A percentile compares a stretch with the other conserved stretches of the same genome.
Evolutionary conservation across 805 yeast species (phyloP).

Genomic region (Kregervanrija pseudodelftensis): DNA sequence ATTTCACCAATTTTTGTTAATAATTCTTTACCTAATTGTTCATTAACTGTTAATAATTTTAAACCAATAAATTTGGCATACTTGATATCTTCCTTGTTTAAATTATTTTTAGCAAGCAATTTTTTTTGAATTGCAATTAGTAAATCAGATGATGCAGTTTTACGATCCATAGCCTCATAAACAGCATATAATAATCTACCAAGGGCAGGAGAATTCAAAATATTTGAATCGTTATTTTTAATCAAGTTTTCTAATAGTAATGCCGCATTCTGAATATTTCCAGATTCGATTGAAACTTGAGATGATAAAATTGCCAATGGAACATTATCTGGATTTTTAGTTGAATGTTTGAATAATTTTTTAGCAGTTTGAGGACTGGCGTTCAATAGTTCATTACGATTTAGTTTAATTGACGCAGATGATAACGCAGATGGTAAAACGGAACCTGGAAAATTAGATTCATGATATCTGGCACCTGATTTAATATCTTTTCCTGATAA

Average conservation of each 20-base stretch:
- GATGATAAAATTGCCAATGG: conserved; percentile 28
- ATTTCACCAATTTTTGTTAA: conserved; percentile 16
- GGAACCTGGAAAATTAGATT: conserved; percentile 19
- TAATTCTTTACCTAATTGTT: conserved; percentile 24
- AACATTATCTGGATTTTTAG: conserved; percentile 22
- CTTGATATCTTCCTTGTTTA: conserved; percentile 15
- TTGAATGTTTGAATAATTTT: conserved; percentile 29
- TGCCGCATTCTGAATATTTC: conserved; percentile 29
- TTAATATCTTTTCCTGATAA: conserved; percentile 29
- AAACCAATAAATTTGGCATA: conserved; percentile 30
- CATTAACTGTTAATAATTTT: conserved; percentile 31
- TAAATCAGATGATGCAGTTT: conserved; percentile 25
- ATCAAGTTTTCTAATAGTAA: conserved; percentile 30
- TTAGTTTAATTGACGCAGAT: not conserved
- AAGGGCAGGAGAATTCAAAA: conserved; percentile 36
- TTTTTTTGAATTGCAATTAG: conserved; percentile 25
- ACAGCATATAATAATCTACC: conserved; percentile 42
- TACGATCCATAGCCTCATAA: conserved; percentile 39
- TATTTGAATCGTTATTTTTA: conserved; percentile 3
- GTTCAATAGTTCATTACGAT: not conserved
- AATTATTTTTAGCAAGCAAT: conserved; percentile 4
- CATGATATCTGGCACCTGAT: conserved; percentile 13
- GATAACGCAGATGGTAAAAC: conserved; percentile 12
- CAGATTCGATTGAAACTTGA: conserved; percentile 26
- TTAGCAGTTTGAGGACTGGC: conserved; percentile 16